A percentile compares a stretch with the other conserved stretches of the same genome.
Evolutionary conservation across 495 filamentous ascomycete species (phyloP).

Genomic region (Lasiosphaeria hispida): DNA sequence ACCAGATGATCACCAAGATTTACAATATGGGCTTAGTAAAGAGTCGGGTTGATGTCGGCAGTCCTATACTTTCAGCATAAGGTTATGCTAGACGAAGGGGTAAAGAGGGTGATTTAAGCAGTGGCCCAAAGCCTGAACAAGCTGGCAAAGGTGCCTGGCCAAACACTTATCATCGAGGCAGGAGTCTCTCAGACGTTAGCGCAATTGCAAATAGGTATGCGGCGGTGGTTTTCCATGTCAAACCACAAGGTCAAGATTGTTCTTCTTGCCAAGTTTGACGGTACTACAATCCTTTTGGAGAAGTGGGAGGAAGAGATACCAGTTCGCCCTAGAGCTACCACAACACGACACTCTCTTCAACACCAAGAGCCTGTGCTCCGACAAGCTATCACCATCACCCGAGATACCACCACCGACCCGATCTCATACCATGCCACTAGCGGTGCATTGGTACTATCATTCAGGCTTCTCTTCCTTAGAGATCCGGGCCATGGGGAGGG

Average conservation of each 20-base stretch:
- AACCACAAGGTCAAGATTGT: conserved; percentile 6
- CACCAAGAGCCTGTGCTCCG: conserved; percentile 11
- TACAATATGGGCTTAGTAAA: no score
- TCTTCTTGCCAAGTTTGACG: conserved; percentile 7
- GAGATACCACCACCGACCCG: conserved; percentile 8
- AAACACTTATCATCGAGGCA: conserved; percentile 33
- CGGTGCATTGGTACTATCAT: conserved; percentile 22
- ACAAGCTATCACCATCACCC: conserved; percentile 4
- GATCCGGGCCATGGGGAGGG: conserved; percentile 20
- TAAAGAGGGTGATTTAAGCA: conserved; percentile 23
- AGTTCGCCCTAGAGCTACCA: conserved; percentile 22
- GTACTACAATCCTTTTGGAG: conserved; percentile 20
- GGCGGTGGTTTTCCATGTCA: conserved; percentile 1
- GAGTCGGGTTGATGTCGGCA: no score
- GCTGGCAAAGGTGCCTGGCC: conserved; percentile 23
- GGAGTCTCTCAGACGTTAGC: conserved; percentile 29
- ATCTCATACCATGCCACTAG: conserved; percentile 25
- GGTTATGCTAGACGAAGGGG: conserved; percentile 10
- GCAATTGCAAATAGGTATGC: not conserved
- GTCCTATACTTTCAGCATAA: no score
- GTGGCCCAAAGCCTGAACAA: conserved; percentile 25
- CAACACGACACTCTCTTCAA: conserved; percentile 14
- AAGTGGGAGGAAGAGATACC: conserved; percentile 15
- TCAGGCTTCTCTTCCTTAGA: conserved; percentile 23
- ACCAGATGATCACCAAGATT: no score